Base-by-base conservation (phyloP, 352 stramenopile genomes). In the Phytopythium mirpurense region DNA sequence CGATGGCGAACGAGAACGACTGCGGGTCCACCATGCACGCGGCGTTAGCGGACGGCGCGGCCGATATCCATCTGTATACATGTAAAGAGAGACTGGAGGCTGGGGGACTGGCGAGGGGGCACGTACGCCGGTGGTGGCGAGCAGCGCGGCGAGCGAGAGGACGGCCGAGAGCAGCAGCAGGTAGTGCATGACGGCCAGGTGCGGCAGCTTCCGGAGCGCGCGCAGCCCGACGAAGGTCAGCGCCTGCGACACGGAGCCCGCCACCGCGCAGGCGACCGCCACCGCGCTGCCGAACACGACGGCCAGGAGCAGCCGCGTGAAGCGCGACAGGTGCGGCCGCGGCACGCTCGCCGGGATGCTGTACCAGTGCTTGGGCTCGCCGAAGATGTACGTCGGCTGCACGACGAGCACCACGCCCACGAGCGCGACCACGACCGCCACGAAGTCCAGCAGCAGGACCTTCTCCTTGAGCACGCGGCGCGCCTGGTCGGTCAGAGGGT, bases 171-270 rank as follows among this genome's bases (percentile, higher is more conserved):
- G 63, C 21, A 83, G 59, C 27, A 87, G 42, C 44, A 78, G 75
- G 56, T 87, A 85, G 54, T 85, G 60, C 57, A 84, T 73, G n/a
- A 84, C 65, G n/a, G 80, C 67, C 24, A 86, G 67, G 51, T 80
- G 66, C 37, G 71, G 62, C 12, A 86, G 44, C 50, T 72, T 62
- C 48, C 82, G 66, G 36, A 85, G 53, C 14, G 63, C 63, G 3
- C 73, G 68, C 29, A 85, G 63, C 9, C 62, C 67, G 6, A 80
- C 56, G 53, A 79, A 87, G 7, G 68, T 61, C 11, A 68, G 47
- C 0, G 73, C 62, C 42, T 80, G 66, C 26, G 56, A 62, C 12
- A 64, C 55, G 12, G 66, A 64, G 8, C 67, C 61, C 16, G 74
- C 44, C 8, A 72, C 49, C 2, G 64, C 67, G 26, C 61, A 72